Conservation (phyloP, 768 basidiomycete species). For the Leccinum longicurvipes region DNA sequence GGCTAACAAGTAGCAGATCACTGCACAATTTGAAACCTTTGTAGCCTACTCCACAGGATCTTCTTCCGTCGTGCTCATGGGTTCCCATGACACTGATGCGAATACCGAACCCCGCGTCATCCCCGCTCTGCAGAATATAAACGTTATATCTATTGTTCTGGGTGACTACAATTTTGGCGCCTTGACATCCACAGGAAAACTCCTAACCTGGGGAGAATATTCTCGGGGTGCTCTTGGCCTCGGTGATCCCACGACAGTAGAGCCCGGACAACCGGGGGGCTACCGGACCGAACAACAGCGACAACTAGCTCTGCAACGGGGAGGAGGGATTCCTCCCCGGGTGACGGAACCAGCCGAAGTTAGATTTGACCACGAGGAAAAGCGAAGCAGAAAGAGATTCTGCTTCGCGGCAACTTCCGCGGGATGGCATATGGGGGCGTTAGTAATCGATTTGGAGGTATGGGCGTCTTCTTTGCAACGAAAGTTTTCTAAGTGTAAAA, state of each 20-base stretch:
- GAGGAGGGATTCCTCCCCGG: conserved; percentile 31
- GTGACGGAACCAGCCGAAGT: conserved; percentile 68
- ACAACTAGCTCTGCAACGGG: conserved; percentile 25
- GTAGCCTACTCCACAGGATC: conserved; percentile 74
- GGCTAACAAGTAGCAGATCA: conserved; percentile 49
- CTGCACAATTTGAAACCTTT: conserved; percentile 81
- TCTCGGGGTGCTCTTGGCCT: conserved; percentile 82
- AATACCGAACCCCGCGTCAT: conserved; percentile 56
- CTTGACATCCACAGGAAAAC: conserved; percentile 69
- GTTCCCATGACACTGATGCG: conserved; percentile 45
- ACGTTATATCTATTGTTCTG: conserved; percentile 81
- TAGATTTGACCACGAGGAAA: conserved; percentile 60
- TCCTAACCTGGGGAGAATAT: conserved; percentile 79
- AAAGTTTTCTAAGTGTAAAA: conserved; percentile 2
- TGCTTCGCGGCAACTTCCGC: conserved; percentile 79
- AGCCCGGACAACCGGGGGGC: conserved; percentile 57
- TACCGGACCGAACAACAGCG: conserved; percentile 41
- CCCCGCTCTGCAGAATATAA: conserved; percentile 68
- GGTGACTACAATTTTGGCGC: conserved; percentile 95
- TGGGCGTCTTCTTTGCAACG: background rate
- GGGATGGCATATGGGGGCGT: conserved; percentile 91
- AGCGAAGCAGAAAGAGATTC: conserved; percentile 54
- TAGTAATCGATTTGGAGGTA: conserved; percentile 84
- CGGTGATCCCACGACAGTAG: conserved; percentile 62
- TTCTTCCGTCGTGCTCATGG: conserved; percentile 73